phyloP scores from a whole-genome alignment of 108 stramenopile genomes.

The Thalassiosira profunda region DNA sequence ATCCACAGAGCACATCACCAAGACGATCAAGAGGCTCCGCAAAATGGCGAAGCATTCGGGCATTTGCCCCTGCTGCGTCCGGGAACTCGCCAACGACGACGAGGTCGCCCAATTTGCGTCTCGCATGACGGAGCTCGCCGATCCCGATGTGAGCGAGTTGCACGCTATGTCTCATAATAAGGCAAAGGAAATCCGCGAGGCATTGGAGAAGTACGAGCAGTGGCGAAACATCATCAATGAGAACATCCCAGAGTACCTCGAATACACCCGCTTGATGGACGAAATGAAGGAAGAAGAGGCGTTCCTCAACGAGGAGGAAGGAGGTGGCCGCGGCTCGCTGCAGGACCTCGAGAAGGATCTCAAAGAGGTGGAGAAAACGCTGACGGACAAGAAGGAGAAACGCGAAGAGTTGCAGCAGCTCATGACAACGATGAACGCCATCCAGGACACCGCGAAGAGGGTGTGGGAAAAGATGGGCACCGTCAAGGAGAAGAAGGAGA shows the following conservation, averaged over 20 bases:
- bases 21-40: too few species aligned
- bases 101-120: constrained; percentile 25
- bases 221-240: constrained; percentile 49
- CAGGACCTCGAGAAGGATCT: constrained; percentile 40
- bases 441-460: constrained; percentile 53
- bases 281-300: constrained; percentile 63
- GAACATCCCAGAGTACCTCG: constrained; percentile 42
- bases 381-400: constrained; percentile 32
- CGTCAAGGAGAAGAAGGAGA: constrained; percentile 62
- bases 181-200: constrained; percentile 4
- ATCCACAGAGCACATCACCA: too few species aligned
- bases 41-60: too few species aligned
- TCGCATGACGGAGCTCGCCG: constrained; percentile 41
- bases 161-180: constrained; percentile 11
- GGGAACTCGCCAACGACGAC: constrained; percentile 14
- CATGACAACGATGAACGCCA: constrained; percentile 20
- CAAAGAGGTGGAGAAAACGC: constrained; percentile 17
- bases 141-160: constrained; percentile 32
- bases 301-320: constrained; percentile 36
- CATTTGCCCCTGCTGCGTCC: constrained; percentile 46
- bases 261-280: constrained; percentile 50
- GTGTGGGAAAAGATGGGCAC: constrained; percentile 57
- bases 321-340: constrained; percentile 26
- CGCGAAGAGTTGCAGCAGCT: constrained; percentile 56
- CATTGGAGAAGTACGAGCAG: constrained; percentile 44